Evolutionary conservation across 163 green algal genomes (phyloP).

Genomic region (Botryococcus braunii): DNA sequence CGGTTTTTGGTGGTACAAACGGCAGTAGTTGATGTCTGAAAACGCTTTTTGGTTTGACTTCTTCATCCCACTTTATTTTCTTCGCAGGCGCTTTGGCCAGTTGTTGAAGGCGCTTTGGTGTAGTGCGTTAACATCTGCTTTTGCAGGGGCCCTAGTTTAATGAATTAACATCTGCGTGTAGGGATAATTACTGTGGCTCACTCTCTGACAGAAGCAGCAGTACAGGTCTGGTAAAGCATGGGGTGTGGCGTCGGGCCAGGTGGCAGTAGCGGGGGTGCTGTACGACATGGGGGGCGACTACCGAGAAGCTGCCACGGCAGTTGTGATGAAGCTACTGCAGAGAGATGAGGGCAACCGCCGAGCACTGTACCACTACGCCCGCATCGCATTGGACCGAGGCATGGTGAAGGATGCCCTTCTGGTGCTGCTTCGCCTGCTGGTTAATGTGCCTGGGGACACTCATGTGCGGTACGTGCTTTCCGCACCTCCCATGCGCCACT

Average conservation of each 20-base stretch:
- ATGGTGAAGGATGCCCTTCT: slow-evolving; percentile 30
- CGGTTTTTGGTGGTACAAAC: too few relatives aligned
- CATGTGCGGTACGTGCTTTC: slow-evolving; percentile 26
- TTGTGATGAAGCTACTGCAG: slow-evolving; percentile 28
- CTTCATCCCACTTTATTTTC: too few relatives aligned
- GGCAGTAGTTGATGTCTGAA: too few relatives aligned
- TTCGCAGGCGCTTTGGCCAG: too few relatives aligned
- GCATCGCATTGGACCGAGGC: slow-evolving; percentile 24
- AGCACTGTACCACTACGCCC: slow-evolving; percentile 29
- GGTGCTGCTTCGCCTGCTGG: slow-evolving; percentile 41
- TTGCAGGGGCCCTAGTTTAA: too few relatives aligned
- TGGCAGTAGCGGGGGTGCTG: slow-evolving; percentile 19
- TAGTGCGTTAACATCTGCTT: too few relatives aligned
- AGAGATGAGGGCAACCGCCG: slow-evolving; percentile 12
- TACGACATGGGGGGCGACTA: slow-evolving; percentile 14
- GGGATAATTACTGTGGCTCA: too few relatives aligned
- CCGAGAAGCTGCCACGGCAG: slow-evolving; percentile 14
- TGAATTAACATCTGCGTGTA: too few relatives aligned
- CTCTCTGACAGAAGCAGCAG: too few relatives aligned
- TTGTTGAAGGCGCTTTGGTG: too few relatives aligned
- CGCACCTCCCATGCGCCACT: slow-evolving; percentile 8
- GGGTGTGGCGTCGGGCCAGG: slow-evolving; percentile 5
- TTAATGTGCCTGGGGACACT: slow-evolving; percentile 16
- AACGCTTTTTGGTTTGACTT: too few relatives aligned
- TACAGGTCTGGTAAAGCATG: slow-evolving; percentile 5